These are phyloP conservation scores for Pichia paraexigua DNA, from an alignment of 805 yeast genomes.

Conservation along the genomic window DNA sequence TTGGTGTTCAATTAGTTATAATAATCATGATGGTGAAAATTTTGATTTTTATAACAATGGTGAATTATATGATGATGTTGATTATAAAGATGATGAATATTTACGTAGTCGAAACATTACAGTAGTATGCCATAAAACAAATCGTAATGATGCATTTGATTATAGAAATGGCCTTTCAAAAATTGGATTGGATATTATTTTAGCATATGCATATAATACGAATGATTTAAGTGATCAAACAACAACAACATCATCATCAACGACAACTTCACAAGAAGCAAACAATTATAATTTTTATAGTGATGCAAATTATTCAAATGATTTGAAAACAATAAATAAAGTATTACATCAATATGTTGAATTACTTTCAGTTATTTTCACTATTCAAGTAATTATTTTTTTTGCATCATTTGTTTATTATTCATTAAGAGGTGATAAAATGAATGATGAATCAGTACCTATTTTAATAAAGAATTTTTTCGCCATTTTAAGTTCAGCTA, in stretches of 20 bases:
- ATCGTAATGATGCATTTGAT: slow-evolving; percentile 31
- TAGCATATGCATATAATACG: slow-evolving; percentile 38
- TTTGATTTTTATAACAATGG: slow-evolving; percentile 1
- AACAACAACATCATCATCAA: slow-evolving; percentile 6
- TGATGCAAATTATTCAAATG: slow-evolving; percentile 22
- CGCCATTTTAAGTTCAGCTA: slow-evolving; percentile 30
- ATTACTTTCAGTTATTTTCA: slow-evolving; percentile 13
- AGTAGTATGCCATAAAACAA: slow-evolving; percentile 15
- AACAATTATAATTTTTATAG: neutral
- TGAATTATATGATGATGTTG: neutral
- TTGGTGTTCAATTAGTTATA: slow-evolving; percentile 40
- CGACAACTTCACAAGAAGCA: slow-evolving; percentile 4
- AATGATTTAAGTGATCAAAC: neutral
- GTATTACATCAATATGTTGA: neutral
- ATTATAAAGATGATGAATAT: neutral
- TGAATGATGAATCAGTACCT: slow-evolving; percentile 30
- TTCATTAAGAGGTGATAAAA: slow-evolving; percentile 27
- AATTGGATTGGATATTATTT: slow-evolving; percentile 35
- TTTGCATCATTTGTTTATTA: slow-evolving; percentile 30
- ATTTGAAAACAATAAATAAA: slow-evolving; percentile 16
- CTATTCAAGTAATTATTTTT: slow-evolving; percentile 26
- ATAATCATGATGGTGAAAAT: slow-evolving; percentile 24
- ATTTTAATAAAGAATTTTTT: slow-evolving; percentile 28
- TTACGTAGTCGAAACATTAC: neutral
- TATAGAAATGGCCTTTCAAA: slow-evolving; percentile 34